These are phyloP conservation scores for Aspergillus kassunensis DNA, from an alignment of 495 filamentous ascomycete species.

Conservation along the genomic window DNA sequence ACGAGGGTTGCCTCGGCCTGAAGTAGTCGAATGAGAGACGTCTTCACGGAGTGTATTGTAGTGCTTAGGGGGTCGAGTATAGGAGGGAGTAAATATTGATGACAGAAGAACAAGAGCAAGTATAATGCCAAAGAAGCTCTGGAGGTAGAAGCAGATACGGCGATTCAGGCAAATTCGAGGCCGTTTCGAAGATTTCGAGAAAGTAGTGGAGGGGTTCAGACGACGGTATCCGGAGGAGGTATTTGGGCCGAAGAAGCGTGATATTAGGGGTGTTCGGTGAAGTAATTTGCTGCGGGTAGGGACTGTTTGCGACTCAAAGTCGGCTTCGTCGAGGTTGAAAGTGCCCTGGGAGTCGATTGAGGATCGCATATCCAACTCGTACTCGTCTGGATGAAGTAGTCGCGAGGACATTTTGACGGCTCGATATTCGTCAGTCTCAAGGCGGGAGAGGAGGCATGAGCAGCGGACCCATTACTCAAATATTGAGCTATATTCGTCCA, in stretches of 20 bases:
- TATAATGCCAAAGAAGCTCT: conserved; percentile 63
- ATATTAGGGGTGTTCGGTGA: conserved; percentile 24
- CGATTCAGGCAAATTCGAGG: conserved; percentile 47
- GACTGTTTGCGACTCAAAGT: conserved; percentile 45
- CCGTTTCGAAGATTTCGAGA: conserved; percentile 24
- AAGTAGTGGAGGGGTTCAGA: conserved; percentile 28
- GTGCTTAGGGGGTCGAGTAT: conserved; percentile 50
- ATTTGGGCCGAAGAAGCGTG: conserved; percentile 25
- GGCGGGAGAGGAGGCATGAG: neutral
- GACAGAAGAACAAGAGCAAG: conserved; percentile 51
- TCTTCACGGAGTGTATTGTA: conserved; percentile 41
- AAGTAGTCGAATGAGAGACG: conserved; percentile 28
- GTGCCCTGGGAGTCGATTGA: conserved; percentile 44
- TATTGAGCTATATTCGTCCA: neutral
- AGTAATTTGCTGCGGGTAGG: conserved; percentile 23
- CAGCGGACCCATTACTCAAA: conserved; percentile 13
- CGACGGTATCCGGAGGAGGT: conserved; percentile 33
- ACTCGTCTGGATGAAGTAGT: conserved; percentile 43
- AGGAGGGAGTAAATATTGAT: conserved; percentile 56
- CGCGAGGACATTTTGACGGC: conserved; percentile 36
- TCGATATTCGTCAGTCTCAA: conserved; percentile 6
- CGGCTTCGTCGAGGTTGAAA: conserved; percentile 47
- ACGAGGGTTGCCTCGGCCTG: conserved; percentile 58
- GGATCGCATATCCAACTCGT: conserved; percentile 41
- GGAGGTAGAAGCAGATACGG: conserved; percentile 61